Evolutionary conservation across 2,329 filamentous ascomycete genomes (phyloP).

Genomic region (Beauveria sp.): DNA sequence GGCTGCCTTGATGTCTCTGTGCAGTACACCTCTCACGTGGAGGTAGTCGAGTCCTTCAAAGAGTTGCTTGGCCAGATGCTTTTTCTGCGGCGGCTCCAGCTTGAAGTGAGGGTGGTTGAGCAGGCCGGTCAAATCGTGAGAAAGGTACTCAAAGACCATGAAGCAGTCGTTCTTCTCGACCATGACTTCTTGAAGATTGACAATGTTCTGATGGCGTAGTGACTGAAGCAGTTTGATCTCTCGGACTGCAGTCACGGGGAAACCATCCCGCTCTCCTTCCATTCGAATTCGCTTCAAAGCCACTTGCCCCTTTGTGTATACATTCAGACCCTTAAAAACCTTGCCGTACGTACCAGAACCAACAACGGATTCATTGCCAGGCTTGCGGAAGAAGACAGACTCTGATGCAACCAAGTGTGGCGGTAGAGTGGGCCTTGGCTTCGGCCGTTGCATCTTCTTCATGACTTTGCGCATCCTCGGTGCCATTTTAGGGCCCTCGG

Average conservation of each 20-base stretch:
- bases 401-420: constrained; percentile 70
- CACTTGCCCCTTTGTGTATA: constrained; percentile 79
- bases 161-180: constrained; percentile 98
- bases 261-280: constrained; percentile 87
- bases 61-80: constrained; percentile 84
- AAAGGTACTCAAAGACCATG: constrained; percentile 98
- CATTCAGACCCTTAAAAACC: constrained; percentile 87
- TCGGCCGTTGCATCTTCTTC: constrained; percentile 61
- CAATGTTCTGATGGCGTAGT: constrained; percentile 72
- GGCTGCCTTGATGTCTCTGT: constrained; percentile 96
- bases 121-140: constrained; percentile 89
- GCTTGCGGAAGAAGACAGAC: constrained; percentile 90
- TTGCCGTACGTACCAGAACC: constrained; percentile 94
- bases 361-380: constrained; percentile 94
- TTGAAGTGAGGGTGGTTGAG: constrained; percentile 91
- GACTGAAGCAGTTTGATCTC: constrained; percentile 91
- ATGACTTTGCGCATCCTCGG: constrained; percentile 56
- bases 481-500: constrained; percentile 27
- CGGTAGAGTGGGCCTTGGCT: constrained; percentile 61
- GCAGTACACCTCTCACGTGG: constrained; percentile 84
- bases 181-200: constrained; percentile 86
- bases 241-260: constrained; percentile 82
- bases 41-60: constrained; percentile 93
- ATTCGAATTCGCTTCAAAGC: constrained; percentile 88
- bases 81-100: constrained; percentile 78